Conservation (phyloP, 805 yeast species). For the Monosporozyma siamensis region DNA sequence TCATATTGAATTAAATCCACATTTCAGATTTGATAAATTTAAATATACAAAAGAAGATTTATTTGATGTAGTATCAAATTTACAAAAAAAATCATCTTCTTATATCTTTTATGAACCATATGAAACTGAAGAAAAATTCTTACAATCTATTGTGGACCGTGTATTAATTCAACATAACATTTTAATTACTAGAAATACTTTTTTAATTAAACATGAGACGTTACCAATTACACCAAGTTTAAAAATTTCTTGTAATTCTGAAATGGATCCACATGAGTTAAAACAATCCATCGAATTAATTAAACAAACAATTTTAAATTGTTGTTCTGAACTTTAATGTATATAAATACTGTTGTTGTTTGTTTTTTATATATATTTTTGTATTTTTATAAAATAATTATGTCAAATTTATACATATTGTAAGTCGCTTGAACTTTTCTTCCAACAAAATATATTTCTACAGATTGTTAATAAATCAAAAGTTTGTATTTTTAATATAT, state of each 20-base stretch:
- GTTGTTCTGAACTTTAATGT: background rate
- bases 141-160: slow-evolving; percentile 58
- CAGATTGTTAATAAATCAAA: no score
- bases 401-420: no score
- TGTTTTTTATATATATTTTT: no score
- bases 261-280: slow-evolving; percentile 38
- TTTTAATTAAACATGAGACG: slow-evolving; percentile 62
- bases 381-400: no score
- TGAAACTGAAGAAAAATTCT: slow-evolving; percentile 44
- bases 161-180: slow-evolving; percentile 43
- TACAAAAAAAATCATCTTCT: slow-evolving; percentile 28
- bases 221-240: slow-evolving; percentile 60
- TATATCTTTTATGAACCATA: slow-evolving; percentile 30
- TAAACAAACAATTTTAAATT: slow-evolving; percentile 20
- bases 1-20: slow-evolving; percentile 50
- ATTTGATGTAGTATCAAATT: slow-evolving; percentile 16
- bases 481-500: no score
- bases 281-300: slow-evolving; percentile 35
- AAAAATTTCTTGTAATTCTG: slow-evolving; percentile 41
- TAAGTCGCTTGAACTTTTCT: no score
- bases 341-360: no score
- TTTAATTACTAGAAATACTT: slow-evolving; percentile 55
- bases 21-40: slow-evolving; percentile 27
- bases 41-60: slow-evolving; percentile 21
- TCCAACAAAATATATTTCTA: no score